phyloP scores from a whole-genome alignment of 192 early-diverging fungal genomes.

The Entomortierella lignicola region DNA sequence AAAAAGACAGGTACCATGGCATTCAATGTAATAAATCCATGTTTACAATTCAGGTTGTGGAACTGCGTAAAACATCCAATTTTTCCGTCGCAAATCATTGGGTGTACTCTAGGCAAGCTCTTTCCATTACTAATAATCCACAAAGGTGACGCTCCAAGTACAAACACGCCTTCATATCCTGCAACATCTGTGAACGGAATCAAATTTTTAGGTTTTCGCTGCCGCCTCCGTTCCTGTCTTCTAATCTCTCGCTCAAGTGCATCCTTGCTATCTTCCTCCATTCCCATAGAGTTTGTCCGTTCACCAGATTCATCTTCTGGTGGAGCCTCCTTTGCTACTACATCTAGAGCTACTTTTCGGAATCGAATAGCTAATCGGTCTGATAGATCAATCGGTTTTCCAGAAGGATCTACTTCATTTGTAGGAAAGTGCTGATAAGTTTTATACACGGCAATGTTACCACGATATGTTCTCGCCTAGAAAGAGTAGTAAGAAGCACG shows the following conservation, averaged over 20 bases:
- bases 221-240: slow-evolving; percentile 21
- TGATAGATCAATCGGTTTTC: slow-evolving; percentile 25
- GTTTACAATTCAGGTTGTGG: slow-evolving; percentile 79
- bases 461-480: slow-evolving; percentile 69
- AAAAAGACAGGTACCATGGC: slow-evolving; percentile 59
- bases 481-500: too few species aligned
- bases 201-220: slow-evolving; percentile 36
- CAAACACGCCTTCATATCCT: slow-evolving; percentile 80
- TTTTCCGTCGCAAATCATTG: slow-evolving; percentile 74
- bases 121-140: slow-evolving; percentile 80
- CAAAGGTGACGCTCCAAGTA: slow-evolving; percentile 74
- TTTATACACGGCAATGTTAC: slow-evolving; percentile 81
- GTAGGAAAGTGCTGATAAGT: slow-evolving; percentile 65
- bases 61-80: slow-evolving; percentile 79
- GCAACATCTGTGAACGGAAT: slow-evolving; percentile 63
- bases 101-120: slow-evolving; percentile 74
- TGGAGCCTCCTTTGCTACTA: slow-evolving; percentile 66
- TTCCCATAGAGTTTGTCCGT: slow-evolving; percentile 9
- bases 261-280: slow-evolving; percentile 40
- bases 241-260: slow-evolving; percentile 39
- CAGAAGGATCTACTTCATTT: slow-evolving; percentile 24
- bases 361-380: slow-evolving; percentile 76
- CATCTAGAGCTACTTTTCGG: slow-evolving; percentile 70
- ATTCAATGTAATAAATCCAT: slow-evolving; percentile 83
- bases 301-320: slow-evolving; percentile 41